A percentile compares a stretch with the other conserved stretches of the same genome.
These are phyloP conservation scores for Aurifilum marmelostoma DNA, from an alignment of 2,329 filamentous ascomycete species.

Conservation along the genomic window DNA sequence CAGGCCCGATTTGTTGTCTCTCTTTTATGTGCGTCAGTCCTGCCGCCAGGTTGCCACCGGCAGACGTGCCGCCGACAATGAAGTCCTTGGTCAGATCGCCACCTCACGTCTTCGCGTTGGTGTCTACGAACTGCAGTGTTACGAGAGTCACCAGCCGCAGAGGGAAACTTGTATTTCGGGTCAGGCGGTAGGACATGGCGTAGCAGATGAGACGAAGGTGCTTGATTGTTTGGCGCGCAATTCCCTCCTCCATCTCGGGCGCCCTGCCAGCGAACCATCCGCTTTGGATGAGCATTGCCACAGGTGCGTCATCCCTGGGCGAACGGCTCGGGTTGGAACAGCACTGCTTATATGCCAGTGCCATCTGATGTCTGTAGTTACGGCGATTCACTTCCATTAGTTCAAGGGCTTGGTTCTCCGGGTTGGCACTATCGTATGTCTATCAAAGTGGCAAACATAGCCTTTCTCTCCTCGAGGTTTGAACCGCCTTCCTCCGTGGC, in stretches of 20 bases:
- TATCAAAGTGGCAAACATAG: neutral
- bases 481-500: neutral
- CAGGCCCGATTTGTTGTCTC: slow-evolving; percentile 45
- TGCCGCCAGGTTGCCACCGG: slow-evolving; percentile 47
- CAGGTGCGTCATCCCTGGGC: neutral
- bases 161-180: slow-evolving; percentile 50
- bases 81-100: slow-evolving; percentile 50
- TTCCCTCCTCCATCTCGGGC: neutral
- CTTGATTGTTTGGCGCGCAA: neutral
- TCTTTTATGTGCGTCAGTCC: slow-evolving; percentile 44
- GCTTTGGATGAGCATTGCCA: neutral
- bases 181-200: slow-evolving; percentile 37
- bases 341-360: neutral
- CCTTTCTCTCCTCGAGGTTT: neutral
- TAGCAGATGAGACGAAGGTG: neutral
- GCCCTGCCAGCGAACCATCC: neutral
- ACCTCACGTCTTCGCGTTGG: slow-evolving; percentile 43
- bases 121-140: slow-evolving; percentile 50
- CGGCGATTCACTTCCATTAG: neutral
- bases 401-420: neutral
- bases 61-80: slow-evolving; percentile 52
- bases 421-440: neutral
- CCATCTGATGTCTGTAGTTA: neutral
- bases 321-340: neutral
- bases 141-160: slow-evolving; percentile 46